Evolutionary conservation across 352 stramenopile species (phyloP).

Genomic region (Phytophthora pluvialis): DNA sequence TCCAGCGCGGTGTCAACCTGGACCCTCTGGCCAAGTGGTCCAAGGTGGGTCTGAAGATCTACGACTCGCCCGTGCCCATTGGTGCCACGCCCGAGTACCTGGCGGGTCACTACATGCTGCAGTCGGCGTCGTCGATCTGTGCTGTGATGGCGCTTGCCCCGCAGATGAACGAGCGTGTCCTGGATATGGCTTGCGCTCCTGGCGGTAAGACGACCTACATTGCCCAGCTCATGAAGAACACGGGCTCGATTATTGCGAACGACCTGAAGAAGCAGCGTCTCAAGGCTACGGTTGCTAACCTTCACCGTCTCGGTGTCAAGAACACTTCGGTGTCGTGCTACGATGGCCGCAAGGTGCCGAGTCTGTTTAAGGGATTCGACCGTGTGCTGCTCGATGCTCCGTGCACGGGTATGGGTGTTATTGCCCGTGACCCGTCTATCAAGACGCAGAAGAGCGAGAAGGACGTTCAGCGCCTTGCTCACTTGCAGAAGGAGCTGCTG

Average conservation of each 20-base stretch:
- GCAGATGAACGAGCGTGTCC: constrained; percentile 96
- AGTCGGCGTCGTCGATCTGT: constrained; percentile 98
- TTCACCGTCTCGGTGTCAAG: constrained; percentile 98
- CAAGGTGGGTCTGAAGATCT: constrained; percentile 99
- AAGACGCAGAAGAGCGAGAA: constrained; percentile 98
- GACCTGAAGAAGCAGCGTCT: constrained; percentile 98
- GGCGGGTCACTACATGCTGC: constrained; percentile 99
- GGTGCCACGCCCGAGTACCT: constrained; percentile 99
- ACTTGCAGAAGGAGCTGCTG: constrained; percentile 99
- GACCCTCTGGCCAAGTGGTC: constrained; percentile 99
- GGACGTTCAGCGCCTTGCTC: constrained; percentile 90
- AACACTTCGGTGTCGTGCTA: constrained; percentile 98
- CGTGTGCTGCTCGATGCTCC: constrained; percentile 98
- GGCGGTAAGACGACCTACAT: constrained; percentile 99
- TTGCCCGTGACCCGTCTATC: constrained; percentile 97
- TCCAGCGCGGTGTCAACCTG: constrained; percentile 98
- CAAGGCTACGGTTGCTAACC: constrained; percentile 98
- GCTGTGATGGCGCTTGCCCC: constrained; percentile 98
- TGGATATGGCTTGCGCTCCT: constrained; percentile 99
- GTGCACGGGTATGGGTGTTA: constrained; percentile 98
- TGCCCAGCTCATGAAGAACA: constrained; percentile 99
- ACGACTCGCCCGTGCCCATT: constrained; percentile 98
- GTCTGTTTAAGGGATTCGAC: constrained; percentile 97
- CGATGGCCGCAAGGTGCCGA: constrained; percentile 94
- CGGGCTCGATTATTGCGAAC: constrained; percentile 98